Conservation (phyloP, 2,329 filamentous ascomycete genomes). For the Neonectria hederae region DNA sequence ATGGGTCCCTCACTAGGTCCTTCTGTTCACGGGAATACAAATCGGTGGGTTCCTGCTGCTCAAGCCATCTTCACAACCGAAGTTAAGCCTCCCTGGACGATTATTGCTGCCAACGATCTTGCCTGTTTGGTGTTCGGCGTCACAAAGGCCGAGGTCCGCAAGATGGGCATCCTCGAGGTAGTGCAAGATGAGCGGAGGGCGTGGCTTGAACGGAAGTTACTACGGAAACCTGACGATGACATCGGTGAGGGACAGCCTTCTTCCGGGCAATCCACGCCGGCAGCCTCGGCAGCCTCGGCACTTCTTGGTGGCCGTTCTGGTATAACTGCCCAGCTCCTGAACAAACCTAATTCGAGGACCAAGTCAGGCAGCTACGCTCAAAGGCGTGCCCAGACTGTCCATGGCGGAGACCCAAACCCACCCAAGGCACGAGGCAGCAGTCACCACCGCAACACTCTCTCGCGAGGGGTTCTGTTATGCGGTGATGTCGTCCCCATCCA, state of each 20-base stretch:
- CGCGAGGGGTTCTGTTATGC: conserved; percentile 88
- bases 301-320: conserved; percentile 76
- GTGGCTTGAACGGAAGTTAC: conserved; percentile 89
- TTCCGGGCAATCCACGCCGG: conserved; percentile 48
- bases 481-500: conserved; percentile 98
- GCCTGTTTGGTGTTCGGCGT: conserved; percentile 99
- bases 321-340: conserved; percentile 87
- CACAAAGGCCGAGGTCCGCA: conserved; percentile 92
- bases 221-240: conserved; percentile 57
- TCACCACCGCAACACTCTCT: conserved; percentile 78
- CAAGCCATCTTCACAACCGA: conserved; percentile 99
- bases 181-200: conserved; percentile 87
- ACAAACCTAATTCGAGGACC: conserved; percentile 75
- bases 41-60: conserved; percentile 87
- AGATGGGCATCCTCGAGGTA: conserved; percentile 93
- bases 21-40: conserved; percentile 85
- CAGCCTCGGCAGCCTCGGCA: conserved; percentile 55
- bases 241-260: conserved; percentile 45
- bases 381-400: conserved; percentile 72
- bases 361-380: conserved; percentile 62
- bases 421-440: conserved; percentile 63
- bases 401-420: conserved; percentile 64
- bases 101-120: conserved; percentile 93
- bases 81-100: conserved; percentile 89
- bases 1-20: conserved; percentile 61